Percentiles rank a stretch among this genome's conserved stretches.
phyloP scores from a whole-genome alignment of 257 asterid species.

The Przewalskia tangutica region DNA sequence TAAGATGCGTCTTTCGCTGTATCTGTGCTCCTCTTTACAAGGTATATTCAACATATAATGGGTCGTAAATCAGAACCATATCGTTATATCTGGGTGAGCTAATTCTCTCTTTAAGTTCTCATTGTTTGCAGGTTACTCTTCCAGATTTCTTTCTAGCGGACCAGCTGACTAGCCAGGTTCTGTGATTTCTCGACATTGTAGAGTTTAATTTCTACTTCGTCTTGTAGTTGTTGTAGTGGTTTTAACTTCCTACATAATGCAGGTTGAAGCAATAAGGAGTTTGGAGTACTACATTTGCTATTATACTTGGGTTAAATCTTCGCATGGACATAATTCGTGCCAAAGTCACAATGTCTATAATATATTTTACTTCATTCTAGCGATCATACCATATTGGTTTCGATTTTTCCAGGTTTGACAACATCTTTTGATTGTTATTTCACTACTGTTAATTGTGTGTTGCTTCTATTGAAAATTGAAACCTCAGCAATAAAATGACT shows the following conservation, averaged over 20 bases:
- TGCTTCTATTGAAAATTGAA: background rate
- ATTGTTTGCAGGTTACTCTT: constrained; percentile 45
- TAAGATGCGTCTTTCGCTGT: constrained; percentile 47
- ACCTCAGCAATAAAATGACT: background rate
- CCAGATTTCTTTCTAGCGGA: constrained; percentile 73
- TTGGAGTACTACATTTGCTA: constrained; percentile 71
- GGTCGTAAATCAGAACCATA: background rate
- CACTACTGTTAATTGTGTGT: background rate
- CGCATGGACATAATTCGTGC: constrained; percentile 34
- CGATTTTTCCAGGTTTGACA: constrained; percentile 70
- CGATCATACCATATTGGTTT: constrained; percentile 72
- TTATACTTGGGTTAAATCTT: constrained; percentile 33
- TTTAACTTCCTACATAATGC: constrained; percentile 14
- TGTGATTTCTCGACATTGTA: constrained; percentile 1
- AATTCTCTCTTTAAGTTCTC: constrained; percentile 3
- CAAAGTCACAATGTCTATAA: constrained; percentile 35
- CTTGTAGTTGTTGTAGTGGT: background rate
- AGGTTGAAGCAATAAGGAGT: constrained; percentile 79
- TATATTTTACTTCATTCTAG: constrained; percentile 55
- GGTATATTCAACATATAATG: constrained; percentile 22
- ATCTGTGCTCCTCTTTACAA: constrained; percentile 72
- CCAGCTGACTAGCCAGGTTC: constrained; percentile 81
- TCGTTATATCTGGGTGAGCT: background rate
- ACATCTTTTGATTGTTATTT: background rate
- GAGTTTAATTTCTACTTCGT: constrained; percentile 2